phyloP scores from a whole-genome alignment of 2,329 filamentous ascomycete species.

The Trichoderma sp. region DNA sequence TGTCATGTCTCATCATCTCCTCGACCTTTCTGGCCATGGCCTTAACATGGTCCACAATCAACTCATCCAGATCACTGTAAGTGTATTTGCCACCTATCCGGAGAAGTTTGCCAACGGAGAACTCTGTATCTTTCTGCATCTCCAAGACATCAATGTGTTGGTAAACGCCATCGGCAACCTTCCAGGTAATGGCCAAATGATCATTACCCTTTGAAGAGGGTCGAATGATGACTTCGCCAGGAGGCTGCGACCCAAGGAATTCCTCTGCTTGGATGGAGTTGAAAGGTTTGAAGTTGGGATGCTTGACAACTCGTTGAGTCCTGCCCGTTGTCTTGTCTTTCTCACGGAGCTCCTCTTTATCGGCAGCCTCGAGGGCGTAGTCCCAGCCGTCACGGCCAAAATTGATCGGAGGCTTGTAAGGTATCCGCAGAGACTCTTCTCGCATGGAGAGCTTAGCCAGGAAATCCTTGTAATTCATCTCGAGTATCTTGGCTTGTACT shows the following conservation, averaged over 20 bases:
- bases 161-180: slow-evolving; percentile 93
- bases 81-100: slow-evolving; percentile 86
- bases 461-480: slow-evolving; percentile 85
- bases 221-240: slow-evolving; percentile 91
- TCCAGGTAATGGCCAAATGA: slow-evolving; percentile 96
- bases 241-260: slow-evolving; percentile 81
- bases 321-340: slow-evolving; percentile 85
- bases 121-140: slow-evolving; percentile 95
- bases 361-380: slow-evolving; percentile 74
- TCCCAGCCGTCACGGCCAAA: slow-evolving; percentile 86
- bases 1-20: slow-evolving; percentile 92
- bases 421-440: slow-evolving; percentile 76
- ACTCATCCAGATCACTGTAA: slow-evolving; percentile 93
- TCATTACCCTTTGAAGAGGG: slow-evolving; percentile 95
- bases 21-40: slow-evolving; percentile 98
- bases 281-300: slow-evolving; percentile 92
- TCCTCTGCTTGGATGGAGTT: slow-evolving; percentile 92
- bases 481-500: slow-evolving; percentile 83
- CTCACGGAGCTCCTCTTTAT: slow-evolving; percentile 81
- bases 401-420: slow-evolving; percentile 70
- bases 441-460: slow-evolving; percentile 81
- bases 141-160: slow-evolving; percentile 98
- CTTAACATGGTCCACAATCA: slow-evolving; percentile 97
- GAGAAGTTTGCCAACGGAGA: slow-evolving; percentile 84
- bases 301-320: slow-evolving; percentile 93